Conservation (phyloP, 306 rosid species). For the Acacia crassicarpa region DNA sequence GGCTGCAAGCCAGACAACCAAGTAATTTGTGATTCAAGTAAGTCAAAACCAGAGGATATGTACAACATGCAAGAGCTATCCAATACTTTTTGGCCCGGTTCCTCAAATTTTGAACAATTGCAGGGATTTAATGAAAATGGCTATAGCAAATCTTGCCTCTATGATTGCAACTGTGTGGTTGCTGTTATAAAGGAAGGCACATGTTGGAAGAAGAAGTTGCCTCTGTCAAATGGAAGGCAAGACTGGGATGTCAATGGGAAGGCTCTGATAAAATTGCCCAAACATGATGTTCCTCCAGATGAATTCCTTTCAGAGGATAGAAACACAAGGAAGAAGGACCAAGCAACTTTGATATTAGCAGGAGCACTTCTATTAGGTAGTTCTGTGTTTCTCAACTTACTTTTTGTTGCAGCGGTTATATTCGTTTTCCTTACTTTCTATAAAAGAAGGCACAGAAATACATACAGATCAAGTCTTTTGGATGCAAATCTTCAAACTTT, state of each 20-base stretch:
- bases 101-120: slow-evolving; percentile 24
- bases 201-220: slow-evolving; percentile 52
- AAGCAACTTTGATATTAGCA: slow-evolving; percentile 5
- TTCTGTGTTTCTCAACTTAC: slow-evolving; percentile 28
- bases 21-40: slow-evolving; percentile 36
- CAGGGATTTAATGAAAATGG: not conserved
- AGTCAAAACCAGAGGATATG: not conserved
- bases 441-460: not conserved
- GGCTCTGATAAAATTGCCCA: slow-evolving; percentile 17
- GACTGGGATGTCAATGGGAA: not conserved
- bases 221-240: slow-evolving; percentile 47
- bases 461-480: not conserved
- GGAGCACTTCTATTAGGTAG: slow-evolving; percentile 33
- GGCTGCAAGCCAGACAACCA: slow-evolving; percentile 30
- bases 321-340: not conserved
- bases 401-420: slow-evolving; percentile 17
- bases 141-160: slow-evolving; percentile 36
- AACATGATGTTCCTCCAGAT: not conserved
- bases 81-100: slow-evolving; percentile 38
- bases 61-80: slow-evolving; percentile 19
- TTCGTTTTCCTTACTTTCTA: slow-evolving; percentile 16
- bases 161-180: slow-evolving; percentile 36
- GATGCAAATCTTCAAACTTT: slow-evolving; percentile 2
- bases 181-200: slow-evolving; percentile 25
- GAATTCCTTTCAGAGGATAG: not conserved